Percentiles rank a stretch among this genome's conserved stretches.
Conservation (phyloP, 225 moss, liverwort and hornwort species). For the Climacium dendroides region DNA sequence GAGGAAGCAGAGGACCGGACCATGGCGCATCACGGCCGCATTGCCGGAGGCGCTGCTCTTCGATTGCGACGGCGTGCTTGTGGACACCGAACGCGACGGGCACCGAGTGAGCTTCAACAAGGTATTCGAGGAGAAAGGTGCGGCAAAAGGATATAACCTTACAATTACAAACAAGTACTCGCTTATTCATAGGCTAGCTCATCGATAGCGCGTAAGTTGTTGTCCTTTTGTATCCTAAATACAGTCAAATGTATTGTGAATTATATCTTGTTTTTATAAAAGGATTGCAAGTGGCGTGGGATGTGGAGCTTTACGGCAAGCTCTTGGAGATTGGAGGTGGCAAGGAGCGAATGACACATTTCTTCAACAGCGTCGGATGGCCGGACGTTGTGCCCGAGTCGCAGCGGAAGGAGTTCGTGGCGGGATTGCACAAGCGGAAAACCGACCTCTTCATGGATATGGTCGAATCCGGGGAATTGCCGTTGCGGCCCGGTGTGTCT, state of each 20-base stretch:
- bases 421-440: conserved; percentile 72
- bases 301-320: conserved; percentile 89
- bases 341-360: conserved; percentile 97
- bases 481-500: conserved; percentile 83
- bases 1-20: neutral
- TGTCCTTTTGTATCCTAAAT: neutral
- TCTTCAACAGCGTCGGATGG: conserved; percentile 76
- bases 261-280: neutral
- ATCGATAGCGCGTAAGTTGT: neutral
- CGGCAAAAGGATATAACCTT: neutral
- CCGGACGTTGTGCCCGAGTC: conserved; percentile 42
- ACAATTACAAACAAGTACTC: neutral
- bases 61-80: conserved; percentile 89
- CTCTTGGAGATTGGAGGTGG: conserved; percentile 94
- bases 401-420: conserved; percentile 68
- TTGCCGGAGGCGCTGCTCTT: conserved; percentile 78
- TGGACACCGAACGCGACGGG: conserved; percentile 91
- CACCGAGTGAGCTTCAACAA: conserved; percentile 85
- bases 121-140: conserved; percentile 84
- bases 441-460: conserved; percentile 93
- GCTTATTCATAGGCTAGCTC: neutral
- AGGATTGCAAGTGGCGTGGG: conserved; percentile 37
- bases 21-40: conserved; percentile 21
- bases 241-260: neutral
- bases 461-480: conserved; percentile 77